phyloP scores from a whole-genome alignment of 768 basidiomycete species.

The Tylopilus cervinicoccineus region DNA sequence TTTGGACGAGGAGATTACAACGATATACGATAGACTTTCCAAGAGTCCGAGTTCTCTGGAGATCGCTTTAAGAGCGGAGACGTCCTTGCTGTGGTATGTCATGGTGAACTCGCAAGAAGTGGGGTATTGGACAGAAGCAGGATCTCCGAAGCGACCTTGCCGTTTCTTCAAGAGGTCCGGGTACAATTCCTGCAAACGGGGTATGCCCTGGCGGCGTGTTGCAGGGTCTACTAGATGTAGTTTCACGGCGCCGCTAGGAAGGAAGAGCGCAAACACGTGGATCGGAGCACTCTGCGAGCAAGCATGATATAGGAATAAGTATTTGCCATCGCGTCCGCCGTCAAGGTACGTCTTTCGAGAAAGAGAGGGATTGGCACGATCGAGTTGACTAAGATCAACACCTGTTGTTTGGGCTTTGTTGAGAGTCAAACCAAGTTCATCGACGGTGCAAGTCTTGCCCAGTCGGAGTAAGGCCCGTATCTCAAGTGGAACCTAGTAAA shows the following conservation, averaged over 20 bases:
- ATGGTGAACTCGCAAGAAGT: conserved; percentile 55
- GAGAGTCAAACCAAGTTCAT: conserved; percentile 64
- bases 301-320: conserved; percentile 87
- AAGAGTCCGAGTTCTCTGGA: conserved; percentile 80
- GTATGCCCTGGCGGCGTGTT: conserved; percentile 76
- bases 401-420: conserved; percentile 79
- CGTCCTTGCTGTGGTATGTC: conserved; percentile 75
- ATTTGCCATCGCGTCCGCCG: conserved; percentile 64
- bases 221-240: conserved; percentile 91
- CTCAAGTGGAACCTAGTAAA: conserved; percentile 68
- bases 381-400: conserved; percentile 80
- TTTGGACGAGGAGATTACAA: conserved; percentile 85
- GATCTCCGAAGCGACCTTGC: conserved; percentile 36
- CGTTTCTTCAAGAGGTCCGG: conserved; percentile 54
- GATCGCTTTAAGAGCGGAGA: conserved; percentile 78
- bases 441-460: conserved; percentile 76
- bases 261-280: conserved; percentile 87
- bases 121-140: conserved; percentile 61
- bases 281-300: conserved; percentile 66
- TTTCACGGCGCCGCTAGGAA: conserved; percentile 63
- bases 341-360: conserved; percentile 70
- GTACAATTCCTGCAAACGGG: conserved; percentile 75
- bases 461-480: conserved; percentile 78
- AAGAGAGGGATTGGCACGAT: conserved; percentile 52
- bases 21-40: conserved; percentile 67